A percentile compares a stretch with the other conserved stretches of the same genome.
Conservation (phyloP, 2,329 filamentous ascomycete species). For the Trichoderma pleuroti region DNA sequence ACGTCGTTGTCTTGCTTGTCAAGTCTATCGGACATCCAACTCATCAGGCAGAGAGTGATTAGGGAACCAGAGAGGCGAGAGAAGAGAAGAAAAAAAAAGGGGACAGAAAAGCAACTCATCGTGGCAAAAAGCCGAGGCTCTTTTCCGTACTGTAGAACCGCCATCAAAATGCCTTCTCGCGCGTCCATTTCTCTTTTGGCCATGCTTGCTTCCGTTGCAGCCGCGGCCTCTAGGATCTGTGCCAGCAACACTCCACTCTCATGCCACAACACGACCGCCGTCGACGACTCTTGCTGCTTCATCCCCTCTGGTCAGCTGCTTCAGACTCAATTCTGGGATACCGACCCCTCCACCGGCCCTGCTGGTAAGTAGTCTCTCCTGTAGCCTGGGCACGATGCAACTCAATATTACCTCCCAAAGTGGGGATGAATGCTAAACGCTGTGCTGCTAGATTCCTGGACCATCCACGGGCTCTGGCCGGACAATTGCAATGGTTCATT, state of each 20-base stretch:
- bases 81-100: background rate
- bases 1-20: background rate
- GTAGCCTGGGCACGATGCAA: constrained; percentile 1
- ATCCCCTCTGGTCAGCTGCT: constrained; percentile 66
- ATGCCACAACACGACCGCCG: constrained; percentile 59
- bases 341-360: constrained; percentile 60
- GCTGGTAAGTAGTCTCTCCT: constrained; percentile 21
- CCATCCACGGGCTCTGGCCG: constrained; percentile 66
- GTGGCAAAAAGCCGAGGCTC: background rate
- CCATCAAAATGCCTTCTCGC: constrained; percentile 18
- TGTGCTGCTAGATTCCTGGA: constrained; percentile 58
- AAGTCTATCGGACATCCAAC: background rate
- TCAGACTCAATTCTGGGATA: constrained; percentile 76
- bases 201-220: constrained; percentile 20
- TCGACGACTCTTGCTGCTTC: constrained; percentile 68
- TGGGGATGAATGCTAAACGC: background rate
- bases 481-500: constrained; percentile 69
- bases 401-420: background rate
- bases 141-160: background rate
- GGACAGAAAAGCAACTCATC: background rate
- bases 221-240: constrained; percentile 24
- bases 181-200: constrained; percentile 21
- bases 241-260: constrained; percentile 46
- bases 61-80: background rate
- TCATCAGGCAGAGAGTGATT: background rate